Evolutionary conservation across 495 filamentous ascomycete species (phyloP).

Genomic region (Clavariopsis aquatica): DNA sequence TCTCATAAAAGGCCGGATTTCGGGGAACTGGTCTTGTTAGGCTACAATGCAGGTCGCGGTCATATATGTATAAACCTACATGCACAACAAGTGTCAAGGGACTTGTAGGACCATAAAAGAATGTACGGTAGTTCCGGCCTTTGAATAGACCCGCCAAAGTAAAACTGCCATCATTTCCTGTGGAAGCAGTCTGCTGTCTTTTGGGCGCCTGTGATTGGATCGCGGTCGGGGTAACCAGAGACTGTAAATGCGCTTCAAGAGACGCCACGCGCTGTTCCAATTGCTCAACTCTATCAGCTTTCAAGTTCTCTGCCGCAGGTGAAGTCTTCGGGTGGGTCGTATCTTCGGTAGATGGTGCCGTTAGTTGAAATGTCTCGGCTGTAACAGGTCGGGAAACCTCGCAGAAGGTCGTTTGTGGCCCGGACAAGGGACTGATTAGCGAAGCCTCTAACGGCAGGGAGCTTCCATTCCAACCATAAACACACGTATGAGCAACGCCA

Average conservation of each 20-base stretch:
- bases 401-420: background rate
- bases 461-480: conserved; percentile 11
- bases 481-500: conserved; percentile 8
- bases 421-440: background rate
- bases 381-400: background rate
- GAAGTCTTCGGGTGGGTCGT: background rate
- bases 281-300: conserved; percentile 8
- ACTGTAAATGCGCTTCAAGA: conserved; percentile 14
- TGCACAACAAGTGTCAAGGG: conserved; percentile 20
- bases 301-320: background rate
- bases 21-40: conserved; percentile 17
- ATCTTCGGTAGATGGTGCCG: background rate
- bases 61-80: conserved; percentile 4
- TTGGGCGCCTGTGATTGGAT: background rate
- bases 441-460: background rate
- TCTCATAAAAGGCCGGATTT: conserved; percentile 28
- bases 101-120: conserved; percentile 25
- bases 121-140: conserved; percentile 24
- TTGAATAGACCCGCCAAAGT: conserved; percentile 20
- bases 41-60: no score
- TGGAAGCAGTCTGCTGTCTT: background rate
- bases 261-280: conserved; percentile 9
- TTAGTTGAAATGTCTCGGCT: background rate
- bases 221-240: background rate
- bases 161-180: background rate